Conservation (phyloP, 2,329 filamentous ascomycete species). For the Coleophoma cylindrospora region DNA sequence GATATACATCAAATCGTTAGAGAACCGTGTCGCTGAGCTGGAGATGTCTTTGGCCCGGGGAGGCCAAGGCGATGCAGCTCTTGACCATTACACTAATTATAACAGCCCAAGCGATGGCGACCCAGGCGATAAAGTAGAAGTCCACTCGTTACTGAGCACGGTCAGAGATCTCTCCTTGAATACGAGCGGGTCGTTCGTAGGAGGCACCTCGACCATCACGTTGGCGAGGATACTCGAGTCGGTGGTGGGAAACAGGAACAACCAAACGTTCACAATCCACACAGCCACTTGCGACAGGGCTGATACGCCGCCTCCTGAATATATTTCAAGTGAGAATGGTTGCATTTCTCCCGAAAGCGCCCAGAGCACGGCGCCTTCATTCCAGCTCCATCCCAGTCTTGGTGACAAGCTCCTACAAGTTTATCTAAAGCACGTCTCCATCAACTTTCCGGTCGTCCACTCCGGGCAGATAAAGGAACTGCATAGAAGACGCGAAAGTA, state of each 20-base stretch:
- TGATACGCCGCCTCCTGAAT: not conserved
- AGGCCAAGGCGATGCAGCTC: slow-evolving; percentile 3
- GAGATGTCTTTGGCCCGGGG: slow-evolving; percentile 3
- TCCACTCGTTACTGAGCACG: slow-evolving; percentile 6
- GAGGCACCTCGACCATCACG: slow-evolving; percentile 5
- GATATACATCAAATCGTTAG: slow-evolving; percentile 10
- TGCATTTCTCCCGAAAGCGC: not conserved
- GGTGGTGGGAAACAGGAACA: slow-evolving; percentile 1
- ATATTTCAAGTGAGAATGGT: slow-evolving; percentile 1
- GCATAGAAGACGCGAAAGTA: slow-evolving; percentile 1
- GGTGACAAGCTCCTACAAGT: slow-evolving; percentile 4
- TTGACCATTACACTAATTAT: slow-evolving; percentile 6
- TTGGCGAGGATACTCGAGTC: slow-evolving; percentile 5
- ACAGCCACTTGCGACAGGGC: not conserved
- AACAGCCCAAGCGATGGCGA: not conserved
- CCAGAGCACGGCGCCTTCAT: not conserved
- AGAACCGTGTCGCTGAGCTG: slow-evolving; percentile 9
- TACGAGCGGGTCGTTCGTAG: slow-evolving; percentile 5
- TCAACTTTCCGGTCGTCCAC: slow-evolving; percentile 5
- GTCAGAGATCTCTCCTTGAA: slow-evolving; percentile 7
- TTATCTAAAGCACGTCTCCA: slow-evolving; percentile 4
- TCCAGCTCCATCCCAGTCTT: not conserved
- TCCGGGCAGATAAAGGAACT: slow-evolving; percentile 4
- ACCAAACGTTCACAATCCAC: slow-evolving; percentile 1
- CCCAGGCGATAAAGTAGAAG: not conserved